A percentile compares a stretch with the other conserved stretches of the same genome.
Conservation (phyloP, 2,329 filamentous ascomycete genomes). For the Neopestalotiopsis clavispora region DNA sequence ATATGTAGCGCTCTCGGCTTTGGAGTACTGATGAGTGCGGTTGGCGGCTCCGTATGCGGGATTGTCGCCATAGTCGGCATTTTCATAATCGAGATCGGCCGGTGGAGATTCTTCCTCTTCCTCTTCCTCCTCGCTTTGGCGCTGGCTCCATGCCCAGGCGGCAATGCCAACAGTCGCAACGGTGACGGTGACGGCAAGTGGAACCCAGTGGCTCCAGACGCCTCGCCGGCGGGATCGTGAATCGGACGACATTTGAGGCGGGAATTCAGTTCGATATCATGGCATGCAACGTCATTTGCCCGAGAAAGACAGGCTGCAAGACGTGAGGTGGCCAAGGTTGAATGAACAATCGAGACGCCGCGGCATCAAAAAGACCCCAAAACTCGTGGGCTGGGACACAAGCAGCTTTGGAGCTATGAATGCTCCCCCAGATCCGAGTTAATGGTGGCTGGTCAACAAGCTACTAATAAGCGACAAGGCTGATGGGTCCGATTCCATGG, state of each 20-base stretch:
- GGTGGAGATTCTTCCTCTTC: conserved; percentile 62
- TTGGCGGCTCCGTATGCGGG: conserved; percentile 50
- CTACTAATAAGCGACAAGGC: conserved; percentile 9
- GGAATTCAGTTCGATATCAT: conserved; percentile 13
- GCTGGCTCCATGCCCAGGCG: conserved; percentile 94
- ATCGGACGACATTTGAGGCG: conserved; percentile 58
- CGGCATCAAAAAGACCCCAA: not conserved
- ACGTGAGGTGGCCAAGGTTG: not conserved
- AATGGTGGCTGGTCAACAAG: conserved; percentile 1
- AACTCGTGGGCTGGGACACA: conserved; percentile 13
- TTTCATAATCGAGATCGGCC: conserved; percentile 54
- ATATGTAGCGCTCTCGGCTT: conserved; percentile 46
- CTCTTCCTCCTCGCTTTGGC: conserved; percentile 76
- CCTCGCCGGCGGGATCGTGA: conserved; percentile 64
- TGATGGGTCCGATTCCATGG: conserved; percentile 4
- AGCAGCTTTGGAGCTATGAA: not conserved
- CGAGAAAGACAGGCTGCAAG: not conserved
- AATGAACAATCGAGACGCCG: not conserved
- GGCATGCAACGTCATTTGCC: conserved; percentile 10
- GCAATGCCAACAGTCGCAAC: conserved; percentile 85
- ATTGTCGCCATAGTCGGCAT: conserved; percentile 54
- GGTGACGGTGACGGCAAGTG: conserved; percentile 83
- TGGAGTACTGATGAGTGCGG: conserved; percentile 42
- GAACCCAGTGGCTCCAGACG: conserved; percentile 85
- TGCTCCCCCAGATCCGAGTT: not conserved